phyloP scores from a whole-genome alignment of 225 moss, liverwort and hornwort genomes.

The Antitrichia curtipendula region DNA sequence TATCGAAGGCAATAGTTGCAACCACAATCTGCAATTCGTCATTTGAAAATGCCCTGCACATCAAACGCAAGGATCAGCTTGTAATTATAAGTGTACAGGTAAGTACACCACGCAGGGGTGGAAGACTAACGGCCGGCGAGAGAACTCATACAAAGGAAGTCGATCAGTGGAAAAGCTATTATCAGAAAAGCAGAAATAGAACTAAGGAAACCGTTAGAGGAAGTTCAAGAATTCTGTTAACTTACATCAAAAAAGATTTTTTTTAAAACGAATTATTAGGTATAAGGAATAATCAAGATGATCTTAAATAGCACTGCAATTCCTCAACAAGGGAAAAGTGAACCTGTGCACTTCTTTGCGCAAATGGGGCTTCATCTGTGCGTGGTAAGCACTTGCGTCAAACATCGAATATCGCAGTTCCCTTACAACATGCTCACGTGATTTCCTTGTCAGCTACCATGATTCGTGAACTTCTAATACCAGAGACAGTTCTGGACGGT shows the following conservation, averaged over 20 bases:
- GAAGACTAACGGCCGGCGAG: not conserved
- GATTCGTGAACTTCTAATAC: not conserved
- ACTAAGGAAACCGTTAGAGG: not conserved
- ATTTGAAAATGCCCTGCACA: slow-evolving; percentile 58
- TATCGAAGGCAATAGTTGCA: slow-evolving; percentile 71
- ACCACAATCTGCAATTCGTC: slow-evolving; percentile 61
- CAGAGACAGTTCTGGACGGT: not conserved
- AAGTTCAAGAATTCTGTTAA: not conserved
- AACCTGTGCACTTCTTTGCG: not conserved
- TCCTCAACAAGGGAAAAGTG: not conserved
- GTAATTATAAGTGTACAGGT: too few species aligned
- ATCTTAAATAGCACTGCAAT: not conserved
- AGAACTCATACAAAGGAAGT: not conserved
- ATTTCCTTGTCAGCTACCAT: not conserved
- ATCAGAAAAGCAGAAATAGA: not conserved
- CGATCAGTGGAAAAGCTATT: not conserved
- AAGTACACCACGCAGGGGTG: not conserved
- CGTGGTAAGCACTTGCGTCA: not conserved
- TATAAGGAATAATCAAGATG: not conserved
- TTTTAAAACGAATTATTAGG: too few species aligned
- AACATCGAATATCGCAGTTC: slow-evolving; percentile 7
- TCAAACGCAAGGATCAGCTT: not conserved
- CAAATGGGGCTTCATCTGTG: not conserved
- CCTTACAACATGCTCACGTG: slow-evolving; percentile 21
- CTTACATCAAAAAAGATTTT: not conserved